Conservation (phyloP, 2,329 filamentous ascomycete species). For the Neopestalotiopsis sp. region DNA sequence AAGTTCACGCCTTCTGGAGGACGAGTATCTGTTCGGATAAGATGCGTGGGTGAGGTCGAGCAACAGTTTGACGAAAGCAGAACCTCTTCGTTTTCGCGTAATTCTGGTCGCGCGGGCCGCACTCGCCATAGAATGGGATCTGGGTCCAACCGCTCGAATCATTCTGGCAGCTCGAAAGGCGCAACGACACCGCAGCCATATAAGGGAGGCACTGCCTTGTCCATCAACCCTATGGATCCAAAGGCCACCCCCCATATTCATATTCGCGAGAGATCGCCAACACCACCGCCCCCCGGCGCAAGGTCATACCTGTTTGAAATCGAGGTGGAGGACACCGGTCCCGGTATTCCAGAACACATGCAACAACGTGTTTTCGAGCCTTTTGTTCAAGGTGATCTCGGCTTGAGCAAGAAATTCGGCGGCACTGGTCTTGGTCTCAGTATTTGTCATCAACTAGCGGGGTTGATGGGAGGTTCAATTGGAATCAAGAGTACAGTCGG, state of each 20-base stretch:
- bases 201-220: constrained; percentile 57
- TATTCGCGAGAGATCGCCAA: constrained; percentile 61
- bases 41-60: constrained; percentile 70
- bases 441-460: constrained; percentile 87
- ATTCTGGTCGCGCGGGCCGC: constrained; percentile 47
- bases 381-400: constrained; percentile 91
- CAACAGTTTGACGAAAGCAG: constrained; percentile 50
- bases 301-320: constrained; percentile 82
- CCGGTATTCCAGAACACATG: constrained; percentile 79
- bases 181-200: constrained; percentile 34
- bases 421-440: constrained; percentile 88
- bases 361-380: constrained; percentile 89
- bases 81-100: constrained; percentile 57
- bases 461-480: constrained; percentile 82
- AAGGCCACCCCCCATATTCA: constrained; percentile 54
- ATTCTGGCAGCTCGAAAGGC: constrained; percentile 55
- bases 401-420: constrained; percentile 87
- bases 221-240: constrained; percentile 68
- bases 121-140: constrained; percentile 52
- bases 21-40: constrained; percentile 76
- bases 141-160: constrained; percentile 56
- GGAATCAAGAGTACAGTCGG: constrained; percentile 73
- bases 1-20: constrained; percentile 87
- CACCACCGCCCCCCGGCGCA: constrained; percentile 65
- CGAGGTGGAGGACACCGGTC: constrained; percentile 86